Base-by-base conservation (phyloP, 495 filamentous ascomycete species). In the Xylaria sp. region DNA sequence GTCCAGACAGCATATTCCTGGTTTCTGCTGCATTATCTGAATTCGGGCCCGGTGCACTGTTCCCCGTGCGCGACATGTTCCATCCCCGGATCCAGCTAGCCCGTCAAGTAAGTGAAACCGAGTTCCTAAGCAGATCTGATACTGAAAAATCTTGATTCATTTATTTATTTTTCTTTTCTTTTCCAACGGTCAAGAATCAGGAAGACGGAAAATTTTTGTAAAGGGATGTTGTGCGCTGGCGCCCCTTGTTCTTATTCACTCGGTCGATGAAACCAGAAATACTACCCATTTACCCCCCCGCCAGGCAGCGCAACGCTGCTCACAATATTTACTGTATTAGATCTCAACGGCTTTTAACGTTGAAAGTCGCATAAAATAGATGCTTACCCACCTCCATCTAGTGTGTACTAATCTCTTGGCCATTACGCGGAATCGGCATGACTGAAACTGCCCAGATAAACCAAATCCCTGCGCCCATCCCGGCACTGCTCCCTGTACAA, bases 381-480 rank as follows among this genome's bases (percentile, higher is more conserved):
- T 53, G 21, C 50, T 53, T 58, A 58, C 55, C 31, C 31, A 17
- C 53, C 8, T 1, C 19, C 53, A 33, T 33, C 26, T 57, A 57
- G n/a, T n/a, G n/a, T n/a, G n/a, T n/a, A n/a, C 53, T 33, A n/a
- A 58, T 57, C 29, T 7, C 15, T 29, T 6, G 31, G 26, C 26
- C 53, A 57, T 58, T 58, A n/a, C 55, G 55, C n/a, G 17, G 29
- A 58, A 35, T 29, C 26, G 29, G 50, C 50, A 53, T 53, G 24
- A 53, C 24, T 53, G 50, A 53, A 53, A 53, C 50, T 12, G 21
- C 21, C 24, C 15, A 8, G 12, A 12, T n/a, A 19, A 19, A n/a
- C n/a, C 44, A 48, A 48, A 48, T 48, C 44, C 44, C 44, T 48
- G 44, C 8, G 44, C 44, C 40, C 44, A 48, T n/a, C n/a, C n/a